Evolutionary conservation across 371 early-diverging fungal species (phyloP).

Genomic region (Mucor ambiguus): DNA sequence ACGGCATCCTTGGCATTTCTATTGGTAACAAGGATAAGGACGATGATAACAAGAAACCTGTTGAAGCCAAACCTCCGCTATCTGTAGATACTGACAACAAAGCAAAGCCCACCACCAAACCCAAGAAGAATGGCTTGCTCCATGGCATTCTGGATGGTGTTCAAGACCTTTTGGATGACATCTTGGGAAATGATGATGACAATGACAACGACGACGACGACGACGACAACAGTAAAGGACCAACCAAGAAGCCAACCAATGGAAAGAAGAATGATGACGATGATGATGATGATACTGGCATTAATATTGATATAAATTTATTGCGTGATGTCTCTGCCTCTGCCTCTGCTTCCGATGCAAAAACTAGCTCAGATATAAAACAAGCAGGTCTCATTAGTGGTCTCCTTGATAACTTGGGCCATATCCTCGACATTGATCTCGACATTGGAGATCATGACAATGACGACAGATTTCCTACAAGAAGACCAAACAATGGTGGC

Average conservation of each 20-base stretch:
- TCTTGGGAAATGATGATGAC: neutral
- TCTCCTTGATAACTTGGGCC: neutral
- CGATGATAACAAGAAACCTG: neutral
- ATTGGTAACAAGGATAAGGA: neutral
- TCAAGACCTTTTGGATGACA: neutral
- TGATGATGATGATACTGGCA: neutral
- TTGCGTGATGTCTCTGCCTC: neutral
- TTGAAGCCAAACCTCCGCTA: neutral
- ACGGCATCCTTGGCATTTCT: neutral
- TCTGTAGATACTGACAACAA: neutral
- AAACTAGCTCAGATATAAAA: neutral
- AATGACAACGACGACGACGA: neutral
- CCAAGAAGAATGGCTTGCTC: neutral
- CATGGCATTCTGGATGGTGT: neutral
- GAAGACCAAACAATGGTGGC: neutral
- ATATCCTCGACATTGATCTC: neutral
- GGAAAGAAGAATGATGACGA: neutral
- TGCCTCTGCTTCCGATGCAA: neutral
- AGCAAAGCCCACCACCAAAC: neutral
- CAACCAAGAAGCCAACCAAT: neutral
- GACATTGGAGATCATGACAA: neutral
- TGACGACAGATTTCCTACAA: neutral
- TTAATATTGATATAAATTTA: neutral
- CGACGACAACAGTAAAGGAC: neutral
- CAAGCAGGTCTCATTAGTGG: neutral